phyloP scores from a whole-genome alignment of 495 filamentous ascomycete species.

The Schizothecium vesticola region DNA sequence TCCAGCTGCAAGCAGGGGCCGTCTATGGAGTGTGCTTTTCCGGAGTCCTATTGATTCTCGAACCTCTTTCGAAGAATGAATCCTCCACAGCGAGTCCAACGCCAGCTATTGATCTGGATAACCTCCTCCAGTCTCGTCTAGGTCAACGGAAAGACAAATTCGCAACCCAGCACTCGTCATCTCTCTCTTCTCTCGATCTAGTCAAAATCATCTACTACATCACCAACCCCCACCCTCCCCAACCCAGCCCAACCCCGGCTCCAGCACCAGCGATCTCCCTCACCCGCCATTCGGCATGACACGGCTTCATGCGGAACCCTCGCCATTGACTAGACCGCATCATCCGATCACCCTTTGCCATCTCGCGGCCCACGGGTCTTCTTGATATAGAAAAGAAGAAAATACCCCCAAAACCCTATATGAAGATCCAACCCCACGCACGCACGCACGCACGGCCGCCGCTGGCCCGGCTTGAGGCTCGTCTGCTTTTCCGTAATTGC shows the following conservation, averaged over 20 bases:
- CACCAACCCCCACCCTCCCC: not conserved
- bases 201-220: not conserved
- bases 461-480: not conserved
- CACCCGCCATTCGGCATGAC: constrained; percentile 1
- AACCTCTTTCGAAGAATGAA: not conserved
- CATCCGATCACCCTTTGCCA: not conserved
- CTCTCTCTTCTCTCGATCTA: not conserved
- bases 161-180: too few species aligned
- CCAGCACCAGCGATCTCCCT: not conserved
- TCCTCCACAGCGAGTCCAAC: not conserved
- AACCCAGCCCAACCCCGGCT: not conserved
- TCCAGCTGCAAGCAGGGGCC: constrained; percentile 1
- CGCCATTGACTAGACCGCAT: not conserved
- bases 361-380: not conserved
- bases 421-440: not conserved
- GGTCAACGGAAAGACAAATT: too few species aligned
- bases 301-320: constrained; percentile 1
- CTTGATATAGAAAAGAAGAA: not conserved
- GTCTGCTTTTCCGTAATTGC: not conserved
- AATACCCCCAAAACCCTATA: not conserved
- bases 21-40: not conserved
- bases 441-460: not conserved
- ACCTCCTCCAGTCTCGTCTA: too few species aligned
- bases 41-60: not conserved
- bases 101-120: not conserved